A percentile compares a stretch with the other conserved stretches of the same genome.
phyloP scores from a whole-genome alignment of 345 rosid species.

The Draba incana region DNA sequence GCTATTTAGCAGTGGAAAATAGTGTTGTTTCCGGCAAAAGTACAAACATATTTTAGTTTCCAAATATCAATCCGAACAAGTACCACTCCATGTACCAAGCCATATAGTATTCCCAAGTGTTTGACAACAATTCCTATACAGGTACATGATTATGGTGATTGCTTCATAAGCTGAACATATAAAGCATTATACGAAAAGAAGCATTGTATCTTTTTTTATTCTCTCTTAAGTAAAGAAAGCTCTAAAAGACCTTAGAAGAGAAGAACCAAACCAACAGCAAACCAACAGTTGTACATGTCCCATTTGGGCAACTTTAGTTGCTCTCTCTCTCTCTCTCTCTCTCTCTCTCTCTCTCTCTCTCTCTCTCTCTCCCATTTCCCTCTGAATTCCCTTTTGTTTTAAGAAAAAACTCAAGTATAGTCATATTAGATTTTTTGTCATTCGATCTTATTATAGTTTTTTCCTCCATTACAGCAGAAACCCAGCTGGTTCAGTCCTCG shows the following conservation, averaged over 20 bases:
- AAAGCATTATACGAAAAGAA: constrained; percentile 19
- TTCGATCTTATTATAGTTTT: constrained; percentile 11
- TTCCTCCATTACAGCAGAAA: constrained; percentile 52
- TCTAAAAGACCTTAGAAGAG: constrained; percentile 20
- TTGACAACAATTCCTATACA: constrained; percentile 1
- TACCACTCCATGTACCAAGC: not conserved
- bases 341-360: not conserved
- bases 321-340: constrained; percentile 5
- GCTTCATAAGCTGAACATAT: constrained; percentile 3
- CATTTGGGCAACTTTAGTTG: constrained; percentile 29
- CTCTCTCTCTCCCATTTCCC: not conserved
- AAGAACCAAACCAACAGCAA: constrained; percentile 5
- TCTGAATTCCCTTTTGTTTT: not conserved
- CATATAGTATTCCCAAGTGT: not conserved
- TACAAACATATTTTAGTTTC: no score
- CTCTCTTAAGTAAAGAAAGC: constrained; percentile 33
- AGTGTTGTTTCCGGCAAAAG: no score
- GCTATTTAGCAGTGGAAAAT: not conserved
- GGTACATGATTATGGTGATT: not conserved
- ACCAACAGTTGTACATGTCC: constrained; percentile 15
- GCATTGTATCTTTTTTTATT: constrained; percentile 16
- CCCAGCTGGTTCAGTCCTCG: constrained; percentile 60
- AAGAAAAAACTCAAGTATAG: not conserved
- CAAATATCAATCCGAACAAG: not conserved
- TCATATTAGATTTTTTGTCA: constrained; percentile 17